Evolutionary conservation across 208 protist species (phyloP).

Genomic region (Leishmania major): DNA sequence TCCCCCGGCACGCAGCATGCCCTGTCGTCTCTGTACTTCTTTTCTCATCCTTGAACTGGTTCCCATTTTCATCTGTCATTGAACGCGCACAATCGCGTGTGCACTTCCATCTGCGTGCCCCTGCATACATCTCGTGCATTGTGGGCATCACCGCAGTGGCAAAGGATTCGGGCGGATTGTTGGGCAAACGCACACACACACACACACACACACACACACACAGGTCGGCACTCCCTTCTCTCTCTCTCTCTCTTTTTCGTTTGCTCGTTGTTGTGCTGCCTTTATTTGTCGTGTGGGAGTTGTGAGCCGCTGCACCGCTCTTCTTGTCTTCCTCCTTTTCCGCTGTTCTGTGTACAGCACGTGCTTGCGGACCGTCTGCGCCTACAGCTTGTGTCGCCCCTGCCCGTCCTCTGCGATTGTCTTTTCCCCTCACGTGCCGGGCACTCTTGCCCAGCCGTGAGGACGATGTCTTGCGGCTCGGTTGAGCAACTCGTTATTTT

Average conservation of each 20-base stretch:
- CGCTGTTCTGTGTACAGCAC: neutral
- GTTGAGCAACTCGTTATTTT: neutral
- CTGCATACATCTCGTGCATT: neutral
- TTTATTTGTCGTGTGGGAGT: neutral
- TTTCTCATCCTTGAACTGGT: neutral
- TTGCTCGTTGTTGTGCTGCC: neutral
- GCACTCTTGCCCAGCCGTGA: neutral
- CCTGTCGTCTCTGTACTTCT: neutral
- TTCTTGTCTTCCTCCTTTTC: conserved; percentile 4
- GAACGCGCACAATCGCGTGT: neutral
- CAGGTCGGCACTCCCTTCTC: neutral
- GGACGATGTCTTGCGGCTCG: neutral
- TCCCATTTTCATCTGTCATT: neutral
- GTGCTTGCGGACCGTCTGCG: neutral
- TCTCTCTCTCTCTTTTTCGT: too few relatives aligned
- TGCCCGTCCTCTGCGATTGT: neutral
- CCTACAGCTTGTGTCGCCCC: neutral
- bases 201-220: neutral
- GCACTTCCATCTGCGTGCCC: neutral
- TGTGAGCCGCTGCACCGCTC: neutral
- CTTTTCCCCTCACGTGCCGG: neutral
- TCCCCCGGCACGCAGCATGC: neutral
- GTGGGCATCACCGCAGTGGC: neutral
- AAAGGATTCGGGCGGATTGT: neutral
- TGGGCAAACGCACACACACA: neutral